Evolutionary conservation across 2,329 filamentous ascomycete species (phyloP).

Genomic region (Verticillium longisporum): DNA sequence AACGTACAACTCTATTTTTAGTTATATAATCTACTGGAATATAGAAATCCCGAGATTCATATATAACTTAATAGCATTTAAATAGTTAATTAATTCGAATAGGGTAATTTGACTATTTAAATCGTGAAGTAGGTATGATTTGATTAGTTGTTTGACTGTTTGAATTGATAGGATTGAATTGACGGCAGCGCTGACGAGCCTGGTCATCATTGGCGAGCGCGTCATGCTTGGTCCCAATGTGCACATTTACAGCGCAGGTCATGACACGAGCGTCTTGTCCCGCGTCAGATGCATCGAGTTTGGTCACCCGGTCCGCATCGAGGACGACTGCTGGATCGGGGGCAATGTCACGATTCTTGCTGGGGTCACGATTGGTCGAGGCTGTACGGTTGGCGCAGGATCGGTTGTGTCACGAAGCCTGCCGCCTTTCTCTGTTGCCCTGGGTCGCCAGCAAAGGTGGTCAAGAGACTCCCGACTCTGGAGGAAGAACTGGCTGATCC

Average conservation of each 20-base stretch:
- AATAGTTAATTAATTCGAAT: too few species aligned
- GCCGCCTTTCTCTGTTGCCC: constrained; percentile 25
- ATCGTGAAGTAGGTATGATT: too few species aligned
- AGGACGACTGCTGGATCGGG: constrained; percentile 40
- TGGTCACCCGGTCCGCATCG: constrained; percentile 38
- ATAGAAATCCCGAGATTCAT: too few species aligned
- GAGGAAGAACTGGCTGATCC: constrained; percentile 6
- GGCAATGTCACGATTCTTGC: constrained; percentile 35
- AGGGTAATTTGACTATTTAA: too few species aligned
- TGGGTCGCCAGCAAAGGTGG: constrained; percentile 26
- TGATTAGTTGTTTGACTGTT: too few species aligned
- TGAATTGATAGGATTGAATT: too few species aligned
- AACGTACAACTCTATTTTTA: too few species aligned
- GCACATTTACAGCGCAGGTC: constrained; percentile 43
- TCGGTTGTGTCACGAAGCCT: constrained; percentile 31
- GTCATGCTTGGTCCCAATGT: constrained; percentile 47
- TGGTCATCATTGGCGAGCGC: constrained; percentile 44
- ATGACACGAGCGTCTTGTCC: constrained; percentile 40
- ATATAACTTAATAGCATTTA: too few species aligned
- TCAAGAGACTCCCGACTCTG: constrained; percentile 13
- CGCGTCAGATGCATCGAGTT: constrained; percentile 41
- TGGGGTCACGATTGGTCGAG: constrained; percentile 31
- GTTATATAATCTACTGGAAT: too few species aligned
- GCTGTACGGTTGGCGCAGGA: constrained; percentile 30
- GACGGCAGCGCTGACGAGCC: too few species aligned